Evolutionary conservation across 2,329 filamentous ascomycete genomes (phyloP), one percentile per base, ranked within the genome.

Genomic region (Calonectria naviculata): DNA sequence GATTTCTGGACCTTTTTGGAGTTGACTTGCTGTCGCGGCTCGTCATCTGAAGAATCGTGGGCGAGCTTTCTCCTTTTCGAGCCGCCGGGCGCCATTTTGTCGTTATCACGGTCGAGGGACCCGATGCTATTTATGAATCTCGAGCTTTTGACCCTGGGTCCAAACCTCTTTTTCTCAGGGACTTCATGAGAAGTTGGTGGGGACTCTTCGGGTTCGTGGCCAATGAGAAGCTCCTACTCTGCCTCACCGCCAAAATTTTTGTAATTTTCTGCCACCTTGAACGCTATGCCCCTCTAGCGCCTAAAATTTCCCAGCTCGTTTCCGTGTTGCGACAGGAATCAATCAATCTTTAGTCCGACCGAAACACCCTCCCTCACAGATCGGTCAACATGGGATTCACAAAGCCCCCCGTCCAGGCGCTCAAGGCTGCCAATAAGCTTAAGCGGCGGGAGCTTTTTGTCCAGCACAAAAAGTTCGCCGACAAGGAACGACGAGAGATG

Each of bases 401-500:
- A 15, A 84, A 83, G 66, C 79, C 81, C 8, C 79, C 80, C 4
- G 77, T 78, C 9, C 75, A 80, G 78, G 81, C 86, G 65, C 81
- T 87, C 49, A 88, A 85, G 77, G 83, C 91, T 2, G 89, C 87
- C 71, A 97, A 97, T 85, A 98, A 98, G 83, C 84, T 94, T 26
- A 92, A 92, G 80, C 90, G 97, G 73, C 90, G 97, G 81, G 88
- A 93, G 77, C 89, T 96, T 71, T 93, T 95, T 80, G 87, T 98
- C 71, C 91, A 94, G 76, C 89, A 93, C 80, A 98, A 98, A 85
- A 93, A 93, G 80, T 87, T 89, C 52, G 90, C 90, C 75, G 93
- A 95, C 80, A 92, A 92, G 80, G 86, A 91, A 56, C 94, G 93
- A 78, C 92, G 94, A 78, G 93, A 95, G 78, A 89, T 92, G 78